A percentile compares a stretch with the other conserved stretches of the same genome.
phyloP scores from a whole-genome alignment of 352 stramenopile species.

The Phytophthora cactorum region DNA sequence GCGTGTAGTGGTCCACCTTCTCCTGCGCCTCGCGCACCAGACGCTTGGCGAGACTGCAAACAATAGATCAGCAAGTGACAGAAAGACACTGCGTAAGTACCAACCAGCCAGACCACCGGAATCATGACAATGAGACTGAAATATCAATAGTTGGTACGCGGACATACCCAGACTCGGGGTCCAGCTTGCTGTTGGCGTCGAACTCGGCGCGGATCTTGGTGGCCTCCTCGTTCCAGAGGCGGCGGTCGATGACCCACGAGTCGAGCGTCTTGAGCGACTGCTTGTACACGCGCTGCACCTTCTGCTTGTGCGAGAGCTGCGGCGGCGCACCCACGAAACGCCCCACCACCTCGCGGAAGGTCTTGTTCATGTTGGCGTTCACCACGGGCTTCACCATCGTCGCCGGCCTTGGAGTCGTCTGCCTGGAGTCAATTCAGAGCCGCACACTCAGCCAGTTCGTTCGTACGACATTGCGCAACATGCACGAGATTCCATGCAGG shows the following conservation, averaged over 20 bases:
- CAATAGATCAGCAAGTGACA: constrained; percentile 9
- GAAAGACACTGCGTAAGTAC: constrained; percentile 9
- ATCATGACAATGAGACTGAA: constrained; percentile 7
- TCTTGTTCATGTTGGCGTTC: constrained; percentile 89
- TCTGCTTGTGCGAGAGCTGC: constrained; percentile 90
- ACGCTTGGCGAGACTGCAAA: constrained; percentile 72
- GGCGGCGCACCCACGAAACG: constrained; percentile 61
- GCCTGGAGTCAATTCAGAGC: constrained; percentile 18
- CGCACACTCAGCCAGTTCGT: constrained; percentile 12
- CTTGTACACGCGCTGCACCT: constrained; percentile 94
- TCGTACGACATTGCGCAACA: constrained; percentile 23
- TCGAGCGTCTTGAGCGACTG: constrained; percentile 94
- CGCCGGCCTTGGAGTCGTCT: constrained; percentile 8
- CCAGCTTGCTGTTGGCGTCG: constrained; percentile 75
- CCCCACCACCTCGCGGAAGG: constrained; percentile 80
- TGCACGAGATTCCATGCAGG: background rate
- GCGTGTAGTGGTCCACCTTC: constrained; percentile 93
- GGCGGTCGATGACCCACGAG: constrained; percentile 95
- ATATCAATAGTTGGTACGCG: constrained; percentile 1
- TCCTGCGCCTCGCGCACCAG: constrained; percentile 92
- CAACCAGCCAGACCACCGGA: constrained; percentile 38
- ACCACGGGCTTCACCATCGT: constrained; percentile 71
- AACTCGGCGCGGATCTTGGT: constrained; percentile 95
- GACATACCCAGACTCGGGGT: constrained; percentile 63
- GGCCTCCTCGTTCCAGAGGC: constrained; percentile 95